Base-by-base conservation (phyloP, 202 grass and related monocot genomes). In the Elaeis oleifera region DNA sequence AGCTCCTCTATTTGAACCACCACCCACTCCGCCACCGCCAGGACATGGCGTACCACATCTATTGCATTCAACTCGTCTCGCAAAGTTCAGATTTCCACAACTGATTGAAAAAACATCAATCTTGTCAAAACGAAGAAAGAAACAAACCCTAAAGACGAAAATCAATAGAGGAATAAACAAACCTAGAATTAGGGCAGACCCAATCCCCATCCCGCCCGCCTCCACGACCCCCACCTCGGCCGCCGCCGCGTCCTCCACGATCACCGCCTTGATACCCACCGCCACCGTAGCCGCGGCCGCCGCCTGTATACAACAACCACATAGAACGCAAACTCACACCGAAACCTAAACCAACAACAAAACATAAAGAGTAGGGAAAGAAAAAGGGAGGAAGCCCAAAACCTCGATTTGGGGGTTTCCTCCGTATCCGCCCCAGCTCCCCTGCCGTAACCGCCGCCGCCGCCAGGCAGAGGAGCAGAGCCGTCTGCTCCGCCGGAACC, bases 1-100 rank as follows among this genome's bases (percentile, higher is more conserved):
- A 28, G 71, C 79, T 68, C 73, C 76, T 3, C 76, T 76, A 21
- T 81, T 69, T 2, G 66, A 80, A 29, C 68, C 49, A 50, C 44
- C 58, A n/a, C 74, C 63, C 3, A 69, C 80, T 2, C 69, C 65
- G 0, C 75, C 80, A 17, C 88, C 94, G 53, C 75, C 58, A 48
- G 95, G 88, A 75, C 49, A 56, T 29, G 73, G 78, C 51, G 95
- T 23, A 24, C 88, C 85, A 78, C 95, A 99, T 63, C 94, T 99
- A 23, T 99, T 99, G 85, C 95, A 99, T 54, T 99, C 88, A 53
- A 76, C 83, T 60, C 95, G 86, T 71, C 95, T 89, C 4, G 95
- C 95, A 51, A 99, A 99, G 78, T 99, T 99, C 73, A 99, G 60
- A 19, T 99, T 99, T 32, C 85, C 85, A 18, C 95, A 99, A 57